phyloP scores from a whole-genome alignment of 2,329 filamentous ascomycete species.

The Zymoseptoria ardabiliae region DNA sequence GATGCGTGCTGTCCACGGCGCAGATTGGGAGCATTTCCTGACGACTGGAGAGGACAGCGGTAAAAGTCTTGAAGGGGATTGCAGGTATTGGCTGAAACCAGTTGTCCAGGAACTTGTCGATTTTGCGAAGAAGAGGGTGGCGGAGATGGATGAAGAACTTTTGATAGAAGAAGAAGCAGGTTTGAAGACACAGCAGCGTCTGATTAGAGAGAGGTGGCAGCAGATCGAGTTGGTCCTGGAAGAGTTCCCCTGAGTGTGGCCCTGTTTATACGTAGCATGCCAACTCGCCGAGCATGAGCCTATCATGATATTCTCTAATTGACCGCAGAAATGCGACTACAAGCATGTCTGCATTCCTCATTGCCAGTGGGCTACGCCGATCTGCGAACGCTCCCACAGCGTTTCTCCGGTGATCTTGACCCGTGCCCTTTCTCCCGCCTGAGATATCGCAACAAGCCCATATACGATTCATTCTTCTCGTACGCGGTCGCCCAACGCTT shows the following conservation, averaged over 20 bases:
- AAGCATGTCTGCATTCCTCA: too few relatives aligned
- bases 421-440: too few relatives aligned
- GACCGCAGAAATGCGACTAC: too few relatives aligned
- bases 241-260: slow-evolving; percentile 1
- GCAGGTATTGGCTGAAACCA: slow-evolving; percentile 19
- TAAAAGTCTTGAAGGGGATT: slow-evolving; percentile 21
- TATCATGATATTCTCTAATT: too few relatives aligned
- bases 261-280: background rate
- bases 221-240: slow-evolving; percentile 28
- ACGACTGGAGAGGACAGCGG: slow-evolving; percentile 28
- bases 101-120: slow-evolving; percentile 14
- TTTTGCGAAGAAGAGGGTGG: slow-evolving; percentile 18
- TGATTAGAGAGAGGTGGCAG: slow-evolving; percentile 29
- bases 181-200: slow-evolving; percentile 8
- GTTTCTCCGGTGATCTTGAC: too few relatives aligned
- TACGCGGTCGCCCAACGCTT: too few relatives aligned
- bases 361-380: too few relatives aligned
- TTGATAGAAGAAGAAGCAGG: slow-evolving; percentile 1
- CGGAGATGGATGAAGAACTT: slow-evolving; percentile 3
- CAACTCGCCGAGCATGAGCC: too few relatives aligned
- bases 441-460: too few relatives aligned
- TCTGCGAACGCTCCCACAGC: too few relatives aligned
- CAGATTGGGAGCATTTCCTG: slow-evolving; percentile 33
- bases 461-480: too few relatives aligned
- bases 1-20: slow-evolving; percentile 32